A percentile compares a stretch with the other conserved stretches of the same genome.
Conservation (phyloP, 176 grass and related monocot genomes). For the Phoenix roebelenii region DNA sequence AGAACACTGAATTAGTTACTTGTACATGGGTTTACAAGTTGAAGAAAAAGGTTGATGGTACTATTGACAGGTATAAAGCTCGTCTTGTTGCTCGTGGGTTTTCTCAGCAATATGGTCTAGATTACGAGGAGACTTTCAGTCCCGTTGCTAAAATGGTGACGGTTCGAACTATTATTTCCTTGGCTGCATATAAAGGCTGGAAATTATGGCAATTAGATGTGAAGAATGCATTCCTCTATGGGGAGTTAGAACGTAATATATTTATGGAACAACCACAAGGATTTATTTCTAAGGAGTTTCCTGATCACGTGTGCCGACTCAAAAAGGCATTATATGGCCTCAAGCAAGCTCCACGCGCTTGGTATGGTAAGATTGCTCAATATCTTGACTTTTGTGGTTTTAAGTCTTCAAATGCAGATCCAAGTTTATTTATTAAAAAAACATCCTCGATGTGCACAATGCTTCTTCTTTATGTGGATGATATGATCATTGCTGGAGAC, state of each 20-base stretch:
- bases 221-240: background rate
- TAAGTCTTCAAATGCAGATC: too few relatives aligned
- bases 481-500: background rate
- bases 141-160: background rate
- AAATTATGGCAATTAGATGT: constrained; percentile 3
- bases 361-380: constrained; percentile 12
- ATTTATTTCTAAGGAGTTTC: constrained; percentile 1
- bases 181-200: background rate
- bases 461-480: background rate
- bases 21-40: background rate
- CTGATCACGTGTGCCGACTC: background rate
- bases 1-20: background rate
- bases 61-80: background rate
- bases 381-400: too few relatives aligned
- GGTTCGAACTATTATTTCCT: background rate
- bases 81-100: background rate
- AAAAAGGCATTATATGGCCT: background rate
- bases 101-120: background rate
- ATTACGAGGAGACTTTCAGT: background rate
- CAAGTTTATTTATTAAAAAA: background rate
- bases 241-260: background rate
- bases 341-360: background rate
- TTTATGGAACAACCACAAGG: background rate
- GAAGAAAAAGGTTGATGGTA: background rate
- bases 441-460: background rate